Percentiles rank a stretch among this genome's conserved stretches.
Evolutionary conservation across 2,329 filamentous ascomycete species (phyloP).

Genomic region (Thielaviopsis euricoi): DNA sequence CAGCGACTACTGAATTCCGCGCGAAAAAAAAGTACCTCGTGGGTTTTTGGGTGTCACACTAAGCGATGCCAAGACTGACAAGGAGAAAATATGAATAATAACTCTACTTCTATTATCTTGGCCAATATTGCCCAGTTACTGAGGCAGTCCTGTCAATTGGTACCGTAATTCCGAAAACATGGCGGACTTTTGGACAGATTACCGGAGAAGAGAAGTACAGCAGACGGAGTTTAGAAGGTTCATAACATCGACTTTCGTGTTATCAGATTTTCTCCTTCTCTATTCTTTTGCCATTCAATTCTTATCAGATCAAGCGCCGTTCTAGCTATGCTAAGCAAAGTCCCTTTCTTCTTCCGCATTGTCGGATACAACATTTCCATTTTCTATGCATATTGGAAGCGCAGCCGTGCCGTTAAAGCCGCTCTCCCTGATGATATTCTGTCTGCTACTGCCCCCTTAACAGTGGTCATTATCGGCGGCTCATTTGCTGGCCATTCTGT

Average conservation of each 20-base stretch:
- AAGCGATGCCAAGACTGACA: neutral
- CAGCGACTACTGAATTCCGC: neutral
- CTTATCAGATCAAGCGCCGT: conserved; percentile 7
- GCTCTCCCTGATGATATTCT: conserved; percentile 10
- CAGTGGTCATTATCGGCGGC: conserved; percentile 39
- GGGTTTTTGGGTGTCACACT: neutral
- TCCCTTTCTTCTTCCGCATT: conserved; percentile 18
- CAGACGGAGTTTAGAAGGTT: neutral
- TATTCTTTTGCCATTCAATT: neutral
- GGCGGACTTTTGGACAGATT: neutral
- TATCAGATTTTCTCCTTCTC: neutral
- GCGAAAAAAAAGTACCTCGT: neutral
- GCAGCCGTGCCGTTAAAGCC: conserved; percentile 4
- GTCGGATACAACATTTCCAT: conserved; percentile 16
- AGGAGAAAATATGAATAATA: neutral
- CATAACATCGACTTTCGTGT: neutral
- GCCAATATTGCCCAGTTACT: neutral
- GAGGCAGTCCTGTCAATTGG: neutral
- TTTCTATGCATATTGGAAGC: conserved; percentile 12
- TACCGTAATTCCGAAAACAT: neutral
- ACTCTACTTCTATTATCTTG: no score
- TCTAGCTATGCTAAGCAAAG: conserved; percentile 16
- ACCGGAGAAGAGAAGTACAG: neutral
- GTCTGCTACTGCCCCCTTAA: conserved; percentile 18
- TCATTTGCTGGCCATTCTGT: conserved; percentile 39